A percentile compares a stretch with the other conserved stretches of the same genome.
These are phyloP conservation scores for Termitomyces sp. DNA, from an alignment of 768 basidiomycete genomes.

Conservation along the genomic window DNA sequence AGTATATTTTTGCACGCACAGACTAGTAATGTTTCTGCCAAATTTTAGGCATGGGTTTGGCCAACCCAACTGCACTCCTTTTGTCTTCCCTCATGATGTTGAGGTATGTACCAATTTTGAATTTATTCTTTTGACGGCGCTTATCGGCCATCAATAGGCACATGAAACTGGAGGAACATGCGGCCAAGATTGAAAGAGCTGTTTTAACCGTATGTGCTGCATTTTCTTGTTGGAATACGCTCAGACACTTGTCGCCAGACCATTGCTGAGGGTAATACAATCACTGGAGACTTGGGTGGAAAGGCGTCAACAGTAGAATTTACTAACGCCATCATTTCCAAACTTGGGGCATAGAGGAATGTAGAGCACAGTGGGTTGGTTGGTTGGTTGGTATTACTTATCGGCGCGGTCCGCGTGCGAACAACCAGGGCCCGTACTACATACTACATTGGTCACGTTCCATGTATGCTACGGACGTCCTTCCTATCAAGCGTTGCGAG, in stretches of 20 bases:
- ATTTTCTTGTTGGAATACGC: background rate
- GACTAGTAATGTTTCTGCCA: conserved; percentile 4
- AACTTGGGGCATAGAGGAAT: conserved; percentile 34
- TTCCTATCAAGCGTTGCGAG: too few species aligned
- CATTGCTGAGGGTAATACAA: conserved; percentile 92
- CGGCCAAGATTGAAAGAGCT: conserved; percentile 88
- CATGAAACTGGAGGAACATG: conserved; percentile 84
- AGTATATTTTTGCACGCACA: conserved; percentile 15
- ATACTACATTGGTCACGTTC: too few species aligned
- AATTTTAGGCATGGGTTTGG: conserved; percentile 72
- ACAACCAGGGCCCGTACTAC: too few species aligned
- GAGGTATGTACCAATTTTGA: conserved; percentile 44
- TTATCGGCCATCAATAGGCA: conserved; percentile 46
- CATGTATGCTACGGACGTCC: too few species aligned
- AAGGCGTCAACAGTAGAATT: conserved; percentile 87
- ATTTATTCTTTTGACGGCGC: background rate
- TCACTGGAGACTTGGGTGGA: conserved; percentile 95
- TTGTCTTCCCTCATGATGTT: conserved; percentile 98
- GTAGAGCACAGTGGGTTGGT: too few species aligned
- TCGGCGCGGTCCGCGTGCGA: too few species aligned
- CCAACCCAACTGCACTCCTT: conserved; percentile 98
- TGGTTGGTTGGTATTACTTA: too few species aligned
- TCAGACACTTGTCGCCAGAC: conserved; percentile 48
- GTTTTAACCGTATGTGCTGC: conserved; percentile 65
- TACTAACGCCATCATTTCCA: conserved; percentile 81